Conservation (phyloP, 108 stramenopile genomes). For the Conticribra guillardii region DNA sequence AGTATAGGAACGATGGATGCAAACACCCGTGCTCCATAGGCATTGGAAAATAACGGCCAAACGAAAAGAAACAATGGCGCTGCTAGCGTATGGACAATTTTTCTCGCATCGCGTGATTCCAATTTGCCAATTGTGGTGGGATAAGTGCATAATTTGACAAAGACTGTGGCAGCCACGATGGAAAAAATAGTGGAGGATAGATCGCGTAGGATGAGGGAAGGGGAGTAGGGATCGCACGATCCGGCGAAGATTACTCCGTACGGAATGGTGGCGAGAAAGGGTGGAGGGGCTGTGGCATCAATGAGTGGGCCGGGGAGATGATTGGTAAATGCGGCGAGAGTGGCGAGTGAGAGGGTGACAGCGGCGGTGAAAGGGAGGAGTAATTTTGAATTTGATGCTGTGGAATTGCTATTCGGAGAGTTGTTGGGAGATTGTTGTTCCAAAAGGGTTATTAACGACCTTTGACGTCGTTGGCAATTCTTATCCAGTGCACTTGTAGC, state of each 20-base stretch:
- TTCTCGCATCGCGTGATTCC: conserved; percentile 65
- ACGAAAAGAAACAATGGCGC: conserved; percentile 74
- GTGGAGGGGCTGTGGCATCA: conserved; percentile 35
- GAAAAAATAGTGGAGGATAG: conserved; percentile 48
- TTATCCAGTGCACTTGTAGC: too few species aligned
- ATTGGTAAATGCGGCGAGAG: conserved; percentile 31
- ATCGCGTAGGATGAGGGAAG: conserved; percentile 60
- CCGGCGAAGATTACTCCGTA: conserved; percentile 31
- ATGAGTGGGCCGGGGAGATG: conserved; percentile 37
- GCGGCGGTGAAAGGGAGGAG: conserved; percentile 22
- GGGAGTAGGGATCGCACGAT: conserved; percentile 39
- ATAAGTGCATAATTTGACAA: conserved; percentile 57
- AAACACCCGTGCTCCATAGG: conserved; percentile 66
- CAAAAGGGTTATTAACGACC: too few species aligned
- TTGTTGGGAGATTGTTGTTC: too few species aligned
- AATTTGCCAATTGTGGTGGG: conserved; percentile 47
- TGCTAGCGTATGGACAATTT: conserved; percentile 76
- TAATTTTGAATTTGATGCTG: neutral
- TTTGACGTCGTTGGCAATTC: too few species aligned
- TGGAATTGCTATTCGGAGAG: too few species aligned
- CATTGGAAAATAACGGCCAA: conserved; percentile 80
- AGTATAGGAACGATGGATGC: conserved; percentile 62
- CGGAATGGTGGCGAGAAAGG: conserved; percentile 25
- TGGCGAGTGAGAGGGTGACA: conserved; percentile 18
- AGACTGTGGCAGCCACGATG: conserved; percentile 51